Evolutionary conservation across 148 eudicot genomes (phyloP).

Genomic region (Arctostaphylos glauca): DNA sequence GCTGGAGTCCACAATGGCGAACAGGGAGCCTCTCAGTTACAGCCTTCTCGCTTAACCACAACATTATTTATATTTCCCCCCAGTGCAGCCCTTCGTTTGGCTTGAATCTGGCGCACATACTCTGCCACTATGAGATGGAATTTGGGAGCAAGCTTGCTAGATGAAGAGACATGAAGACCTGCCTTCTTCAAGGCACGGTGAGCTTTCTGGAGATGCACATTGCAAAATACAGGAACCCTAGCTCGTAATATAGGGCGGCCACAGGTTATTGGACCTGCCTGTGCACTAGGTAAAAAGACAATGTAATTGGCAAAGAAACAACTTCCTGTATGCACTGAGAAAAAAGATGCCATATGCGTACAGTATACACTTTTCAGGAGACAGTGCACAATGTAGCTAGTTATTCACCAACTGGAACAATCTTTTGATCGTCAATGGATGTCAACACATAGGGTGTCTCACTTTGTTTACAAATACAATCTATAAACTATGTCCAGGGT

Average conservation of each 20-base stretch:
- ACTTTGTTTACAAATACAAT: background rate
- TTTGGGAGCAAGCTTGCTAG: constrained; percentile 51
- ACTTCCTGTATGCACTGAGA: background rate
- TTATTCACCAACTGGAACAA: background rate
- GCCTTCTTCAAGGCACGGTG: constrained; percentile 51
- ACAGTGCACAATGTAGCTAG: background rate
- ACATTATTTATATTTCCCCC: constrained; percentile 20
- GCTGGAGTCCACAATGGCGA: background rate
- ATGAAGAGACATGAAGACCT: constrained; percentile 43
- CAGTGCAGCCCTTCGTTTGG: constrained; percentile 40
- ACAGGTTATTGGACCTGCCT: constrained; percentile 51
- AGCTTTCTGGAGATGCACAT: constrained; percentile 43
- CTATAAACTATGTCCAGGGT: no score
- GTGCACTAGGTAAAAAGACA: constrained; percentile 34
- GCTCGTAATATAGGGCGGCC: constrained; percentile 50
- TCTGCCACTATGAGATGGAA: constrained; percentile 49
- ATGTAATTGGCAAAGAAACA: constrained; percentile 11
- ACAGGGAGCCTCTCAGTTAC: constrained; percentile 11
- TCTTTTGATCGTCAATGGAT: background rate
- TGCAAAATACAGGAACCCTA: constrained; percentile 39
- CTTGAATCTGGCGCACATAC: constrained; percentile 43
- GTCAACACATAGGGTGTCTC: background rate
- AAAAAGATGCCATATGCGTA: background rate
- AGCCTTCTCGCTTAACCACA: constrained; percentile 29
- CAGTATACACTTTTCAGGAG: no score